phyloP scores from a whole-genome alignment of 2,329 filamentous ascomycete genomes.

The Metarhizium anisopliae region DNA sequence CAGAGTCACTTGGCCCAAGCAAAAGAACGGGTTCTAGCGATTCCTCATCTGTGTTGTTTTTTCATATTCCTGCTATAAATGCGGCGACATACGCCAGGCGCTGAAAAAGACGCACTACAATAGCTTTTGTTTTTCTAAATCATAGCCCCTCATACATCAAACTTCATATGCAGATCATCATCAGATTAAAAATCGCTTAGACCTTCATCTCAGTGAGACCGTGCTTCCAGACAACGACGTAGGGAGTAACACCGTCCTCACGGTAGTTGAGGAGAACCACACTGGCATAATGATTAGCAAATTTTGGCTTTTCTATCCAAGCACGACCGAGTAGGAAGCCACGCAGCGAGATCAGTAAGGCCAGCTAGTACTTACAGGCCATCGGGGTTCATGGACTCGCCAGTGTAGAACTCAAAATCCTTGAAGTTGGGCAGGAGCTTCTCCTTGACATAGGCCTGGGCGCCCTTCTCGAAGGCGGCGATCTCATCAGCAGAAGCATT shows the following conservation, averaged over 20 bases:
- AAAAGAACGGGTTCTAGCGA: neutral
- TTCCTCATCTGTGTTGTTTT: constrained; percentile 4
- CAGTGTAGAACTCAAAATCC: constrained; percentile 91
- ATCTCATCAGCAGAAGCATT: constrained; percentile 56
- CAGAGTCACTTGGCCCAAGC: neutral
- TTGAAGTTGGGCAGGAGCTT: constrained; percentile 77
- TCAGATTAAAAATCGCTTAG: constrained; percentile 37
- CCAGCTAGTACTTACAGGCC: constrained; percentile 63
- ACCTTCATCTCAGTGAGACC: constrained; percentile 87
- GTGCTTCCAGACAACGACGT: constrained; percentile 89
- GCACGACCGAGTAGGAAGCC: neutral
- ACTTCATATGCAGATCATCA: constrained; percentile 3
- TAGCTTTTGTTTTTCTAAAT: constrained; percentile 5
- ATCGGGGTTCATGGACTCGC: constrained; percentile 86
- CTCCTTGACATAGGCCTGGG: constrained; percentile 69
- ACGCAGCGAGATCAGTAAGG: neutral
- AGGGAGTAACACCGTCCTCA: constrained; percentile 89
- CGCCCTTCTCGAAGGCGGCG: constrained; percentile 71
- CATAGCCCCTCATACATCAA: constrained; percentile 5
- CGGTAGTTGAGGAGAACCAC: constrained; percentile 94
- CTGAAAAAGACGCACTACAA: constrained; percentile 1
- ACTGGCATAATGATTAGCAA: constrained; percentile 34
- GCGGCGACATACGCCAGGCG: constrained; percentile 8
- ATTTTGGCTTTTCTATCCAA: neutral
- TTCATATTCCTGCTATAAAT: constrained; percentile 7